Conservation (phyloP, 2,329 filamentous ascomycete species). For the Fusarium domesticum region DNA sequence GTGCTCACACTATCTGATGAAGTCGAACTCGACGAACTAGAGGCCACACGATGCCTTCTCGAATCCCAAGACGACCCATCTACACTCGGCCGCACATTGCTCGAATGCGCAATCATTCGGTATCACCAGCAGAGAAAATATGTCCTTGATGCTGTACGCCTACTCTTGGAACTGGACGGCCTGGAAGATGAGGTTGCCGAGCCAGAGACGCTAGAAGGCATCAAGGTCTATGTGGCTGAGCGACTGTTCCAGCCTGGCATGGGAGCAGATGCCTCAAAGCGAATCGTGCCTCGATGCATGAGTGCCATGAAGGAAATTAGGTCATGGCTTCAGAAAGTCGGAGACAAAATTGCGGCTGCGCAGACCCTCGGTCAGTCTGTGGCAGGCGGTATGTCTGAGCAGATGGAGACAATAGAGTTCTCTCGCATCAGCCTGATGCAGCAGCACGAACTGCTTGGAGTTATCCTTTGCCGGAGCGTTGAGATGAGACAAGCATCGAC, state of each 20-base stretch:
- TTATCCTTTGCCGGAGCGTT: constrained; percentile 76
- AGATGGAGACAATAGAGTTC: constrained; percentile 74
- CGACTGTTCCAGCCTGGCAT: constrained; percentile 33
- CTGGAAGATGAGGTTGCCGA: constrained; percentile 52
- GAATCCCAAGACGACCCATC: constrained; percentile 68
- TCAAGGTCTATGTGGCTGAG: constrained; percentile 36
- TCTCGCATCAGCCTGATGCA: constrained; percentile 76
- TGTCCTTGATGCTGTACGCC: constrained; percentile 76
- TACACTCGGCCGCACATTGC: constrained; percentile 66
- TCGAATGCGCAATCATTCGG: constrained; percentile 77
- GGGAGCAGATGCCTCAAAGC: constrained; percentile 44
- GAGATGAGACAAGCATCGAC: constrained; percentile 68
- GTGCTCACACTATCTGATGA: constrained; percentile 81
- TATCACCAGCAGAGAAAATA: constrained; percentile 86
- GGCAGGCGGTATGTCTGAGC: constrained; percentile 52
- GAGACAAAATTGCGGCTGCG: constrained; percentile 72
- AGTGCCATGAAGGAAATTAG: constrained; percentile 73
- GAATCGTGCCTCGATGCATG: constrained; percentile 73
- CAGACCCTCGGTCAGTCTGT: constrained; percentile 68
- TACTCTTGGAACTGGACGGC: constrained; percentile 67
- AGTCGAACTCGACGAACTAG: constrained; percentile 83
- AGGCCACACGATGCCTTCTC: constrained; percentile 74
- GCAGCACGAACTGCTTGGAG: constrained; percentile 84
- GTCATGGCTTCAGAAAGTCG: constrained; percentile 69
- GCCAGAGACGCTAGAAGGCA: constrained; percentile 30